A percentile compares a stretch with the other conserved stretches of the same genome.
Conservation (phyloP, 768 basidiomycete genomes). For the Panellus pusillus region DNA sequence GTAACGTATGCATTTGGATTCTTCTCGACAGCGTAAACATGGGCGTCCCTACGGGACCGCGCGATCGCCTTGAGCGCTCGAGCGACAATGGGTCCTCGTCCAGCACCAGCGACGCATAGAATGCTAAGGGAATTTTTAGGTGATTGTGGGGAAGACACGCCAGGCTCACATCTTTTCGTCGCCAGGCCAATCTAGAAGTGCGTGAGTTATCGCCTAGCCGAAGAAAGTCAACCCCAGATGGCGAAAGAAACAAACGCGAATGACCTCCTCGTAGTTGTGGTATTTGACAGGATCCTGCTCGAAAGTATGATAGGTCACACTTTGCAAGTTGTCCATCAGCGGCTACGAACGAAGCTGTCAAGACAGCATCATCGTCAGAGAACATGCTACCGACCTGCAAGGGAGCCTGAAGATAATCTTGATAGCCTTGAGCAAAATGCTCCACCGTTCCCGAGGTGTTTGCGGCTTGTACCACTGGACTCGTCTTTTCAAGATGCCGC, state of each 20-base stretch:
- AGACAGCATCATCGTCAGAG: background rate
- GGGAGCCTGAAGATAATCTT: conserved; percentile 94
- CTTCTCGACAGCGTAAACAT: conserved; percentile 91
- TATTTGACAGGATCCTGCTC: conserved; percentile 99
- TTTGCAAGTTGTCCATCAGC: conserved; percentile 95
- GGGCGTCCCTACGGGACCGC: conserved; percentile 58
- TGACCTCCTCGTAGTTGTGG: conserved; percentile 87
- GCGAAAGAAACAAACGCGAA: conserved; percentile 17
- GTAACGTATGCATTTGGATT: conserved; percentile 95
- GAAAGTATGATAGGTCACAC: conserved; percentile 95
- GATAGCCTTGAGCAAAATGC: conserved; percentile 88
- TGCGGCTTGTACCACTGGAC: conserved; percentile 61
- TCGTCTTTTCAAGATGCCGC: conserved; percentile 78
- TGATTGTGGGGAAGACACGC: conserved; percentile 4
- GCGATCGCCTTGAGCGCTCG: conserved; percentile 78
- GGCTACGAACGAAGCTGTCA: conserved; percentile 52
- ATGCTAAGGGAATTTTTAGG: conserved; percentile 45
- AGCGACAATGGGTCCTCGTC: conserved; percentile 89
- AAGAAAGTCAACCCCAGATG: conserved; percentile 1
- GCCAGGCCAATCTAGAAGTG: conserved; percentile 69
- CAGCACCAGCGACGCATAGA: conserved; percentile 92
- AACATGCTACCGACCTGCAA: conserved; percentile 60
- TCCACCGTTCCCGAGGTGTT: conserved; percentile 77
- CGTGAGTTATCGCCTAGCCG: conserved; percentile 72
- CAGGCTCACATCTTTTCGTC: conserved; percentile 61